A percentile compares a stretch with the other conserved stretches of the same genome.
Evolutionary conservation across 768 basidiomycete genomes (phyloP).

Genomic region (Suillus cothurnatus): DNA sequence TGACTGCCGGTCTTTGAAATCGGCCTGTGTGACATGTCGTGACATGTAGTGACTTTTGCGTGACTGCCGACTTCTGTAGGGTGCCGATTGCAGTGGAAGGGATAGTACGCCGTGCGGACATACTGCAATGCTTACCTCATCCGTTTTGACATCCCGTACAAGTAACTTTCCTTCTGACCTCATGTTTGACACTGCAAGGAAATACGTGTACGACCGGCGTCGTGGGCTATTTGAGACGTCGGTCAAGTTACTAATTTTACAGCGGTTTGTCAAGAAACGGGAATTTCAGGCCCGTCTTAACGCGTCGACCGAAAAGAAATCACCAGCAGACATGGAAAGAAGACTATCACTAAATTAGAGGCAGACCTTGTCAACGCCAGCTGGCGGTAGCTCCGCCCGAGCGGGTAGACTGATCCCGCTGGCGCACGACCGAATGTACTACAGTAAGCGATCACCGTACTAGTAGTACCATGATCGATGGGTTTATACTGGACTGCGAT

Average conservation of each 20-base stretch:
- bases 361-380: neutral
- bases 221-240: constrained; percentile 49
- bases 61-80: no score
- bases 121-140: neutral
- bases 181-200: constrained; percentile 48
- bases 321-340: neutral
- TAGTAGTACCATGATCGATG: neutral
- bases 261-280: neutral
- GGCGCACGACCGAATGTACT: neutral
- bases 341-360: no score
- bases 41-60: no score
- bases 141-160: neutral
- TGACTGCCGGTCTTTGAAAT: no score
- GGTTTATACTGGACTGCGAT: neutral
- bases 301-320: neutral
- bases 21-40: no score
- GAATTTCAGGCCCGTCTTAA: neutral
- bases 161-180: neutral
- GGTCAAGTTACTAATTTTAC: constrained; percentile 24
- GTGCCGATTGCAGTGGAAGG: no score
- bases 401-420: neutral
- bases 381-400: neutral
- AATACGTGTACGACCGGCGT: constrained; percentile 53
- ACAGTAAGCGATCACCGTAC: neutral
- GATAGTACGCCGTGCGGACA: no score